Evolutionary conservation across 192 early-diverging fungal species (phyloP).

Genomic region (Pilobolus umbonatus): DNA sequence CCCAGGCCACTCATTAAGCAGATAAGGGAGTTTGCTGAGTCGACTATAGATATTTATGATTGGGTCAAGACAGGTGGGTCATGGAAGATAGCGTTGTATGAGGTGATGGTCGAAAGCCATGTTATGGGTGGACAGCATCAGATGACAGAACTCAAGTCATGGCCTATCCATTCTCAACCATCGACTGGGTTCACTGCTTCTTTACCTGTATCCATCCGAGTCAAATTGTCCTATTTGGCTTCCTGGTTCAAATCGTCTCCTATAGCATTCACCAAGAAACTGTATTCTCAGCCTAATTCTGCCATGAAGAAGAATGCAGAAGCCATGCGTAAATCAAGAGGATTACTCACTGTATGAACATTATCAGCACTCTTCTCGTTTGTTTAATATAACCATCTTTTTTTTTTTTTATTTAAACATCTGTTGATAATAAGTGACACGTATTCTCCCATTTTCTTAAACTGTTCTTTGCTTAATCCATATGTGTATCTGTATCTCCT

Average conservation of each 20-base stretch:
- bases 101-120: constrained; percentile 35
- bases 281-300: too few species aligned
- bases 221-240: constrained; percentile 15
- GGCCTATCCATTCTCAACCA: constrained; percentile 15
- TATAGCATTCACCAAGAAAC: too few species aligned
- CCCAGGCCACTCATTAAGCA: background rate
- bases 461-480: too few species aligned
- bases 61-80: constrained; percentile 12
- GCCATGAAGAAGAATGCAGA: too few species aligned
- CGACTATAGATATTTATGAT: constrained; percentile 20
- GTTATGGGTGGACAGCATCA: constrained; percentile 31
- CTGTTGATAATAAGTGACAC: too few species aligned
- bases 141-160: constrained; percentile 16
- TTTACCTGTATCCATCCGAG: constrained; percentile 19
- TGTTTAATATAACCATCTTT: background rate
- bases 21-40: constrained; percentile 18
- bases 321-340: too few species aligned
- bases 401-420: constrained; percentile 7
- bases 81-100: constrained; percentile 29
- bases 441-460: too few species aligned
- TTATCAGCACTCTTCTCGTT: background rate
- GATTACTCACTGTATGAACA: too few species aligned
- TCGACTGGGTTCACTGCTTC: background rate
- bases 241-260: constrained; percentile 9
- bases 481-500: constrained; percentile 37